Evolutionary conservation across 768 basidiomycete genomes (phyloP), one percentile per base, ranked within the genome.

Genomic region (Collybia sordida): DNA sequence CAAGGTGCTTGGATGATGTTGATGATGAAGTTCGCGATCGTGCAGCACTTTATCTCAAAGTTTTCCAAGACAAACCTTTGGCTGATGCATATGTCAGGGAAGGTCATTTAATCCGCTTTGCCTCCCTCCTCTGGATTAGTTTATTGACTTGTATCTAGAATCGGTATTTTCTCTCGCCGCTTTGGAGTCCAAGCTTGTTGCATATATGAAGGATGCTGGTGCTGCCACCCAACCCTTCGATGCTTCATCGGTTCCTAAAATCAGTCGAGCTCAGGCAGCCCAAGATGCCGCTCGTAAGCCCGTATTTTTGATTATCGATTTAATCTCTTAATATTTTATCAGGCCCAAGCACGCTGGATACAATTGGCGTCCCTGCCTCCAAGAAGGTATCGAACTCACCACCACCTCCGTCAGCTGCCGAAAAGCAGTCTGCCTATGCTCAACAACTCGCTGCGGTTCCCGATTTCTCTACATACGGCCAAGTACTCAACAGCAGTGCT

Each of bases 1-100:
- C 40, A 54, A 94, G 94, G 54, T 99, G 97, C 64, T 73, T 99
- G 59, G 96, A 98, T 64, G 97, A 99, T 66, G 92, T 98, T 17
- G 97, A 99, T 53, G 97, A 99, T 61, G 97, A 99, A 74, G 97
- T 99, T 46, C 86, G 97, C 38, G 97, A 99, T 69, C 89, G 97
- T 43, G 97, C 97, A 4, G 91, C 97, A 7, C 79, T 99, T 70
- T 98, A 97, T 68, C 80, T 98, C 54, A 88, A 82, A 67, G 81
- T 89, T 3, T 83, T 96, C 63, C 80, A 85, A 57, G 90, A 89
- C 63, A 81, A 88, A 56, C 69, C 80, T 8, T 75, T 99, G 49
- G 92, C 91, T 8, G 86, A 91, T 60, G 78, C 80, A 15, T 98
- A 94, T 64, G 83, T 98, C 55, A 93, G 89, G 72, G 93, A 97